phyloP scores from a whole-genome alignment of 371 early-diverging fungal genomes.

The Mucor circinelloides region DNA sequence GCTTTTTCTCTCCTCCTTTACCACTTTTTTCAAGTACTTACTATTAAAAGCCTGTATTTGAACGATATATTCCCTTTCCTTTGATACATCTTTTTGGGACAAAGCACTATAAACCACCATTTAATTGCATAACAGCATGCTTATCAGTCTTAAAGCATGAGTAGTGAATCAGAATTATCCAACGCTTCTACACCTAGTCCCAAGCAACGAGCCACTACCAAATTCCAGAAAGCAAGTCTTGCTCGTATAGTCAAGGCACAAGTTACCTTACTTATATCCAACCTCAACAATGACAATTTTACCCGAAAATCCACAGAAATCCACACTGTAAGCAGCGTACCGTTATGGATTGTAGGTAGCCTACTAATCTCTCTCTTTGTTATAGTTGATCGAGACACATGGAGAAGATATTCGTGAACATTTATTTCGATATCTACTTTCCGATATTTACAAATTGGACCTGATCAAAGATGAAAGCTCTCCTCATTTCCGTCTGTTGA shows the following conservation, averaged over 20 bases:
- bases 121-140: conserved; percentile 18
- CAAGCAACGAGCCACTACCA: conserved; percentile 26
- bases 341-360: not conserved
- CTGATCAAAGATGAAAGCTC: conserved; percentile 24
- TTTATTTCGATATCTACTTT: conserved; percentile 54
- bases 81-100: not conserved
- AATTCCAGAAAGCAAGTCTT: conserved; percentile 48
- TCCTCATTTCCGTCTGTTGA: conserved; percentile 50
- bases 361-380: not conserved
- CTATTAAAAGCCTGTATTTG: not conserved
- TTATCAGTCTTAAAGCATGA: conserved; percentile 28
- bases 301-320: conserved; percentile 54
- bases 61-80: not conserved
- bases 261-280: conserved; percentile 57
- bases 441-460: conserved; percentile 37
- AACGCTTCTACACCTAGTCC: conserved; percentile 28
- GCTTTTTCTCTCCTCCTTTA: conserved; percentile 7
- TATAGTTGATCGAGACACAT: conserved; percentile 60
- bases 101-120: not conserved
- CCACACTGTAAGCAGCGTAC: conserved; percentile 44
- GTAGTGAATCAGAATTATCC: conserved; percentile 42
- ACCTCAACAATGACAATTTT: conserved; percentile 58
- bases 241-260: conserved; percentile 68
- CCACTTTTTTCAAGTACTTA: no score
- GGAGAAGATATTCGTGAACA: conserved; percentile 61